Percentiles rank a stretch among this genome's conserved stretches.
phyloP scores from a whole-genome alignment of 495 filamentous ascomycete species.

The Tetracladium marchalianum region DNA sequence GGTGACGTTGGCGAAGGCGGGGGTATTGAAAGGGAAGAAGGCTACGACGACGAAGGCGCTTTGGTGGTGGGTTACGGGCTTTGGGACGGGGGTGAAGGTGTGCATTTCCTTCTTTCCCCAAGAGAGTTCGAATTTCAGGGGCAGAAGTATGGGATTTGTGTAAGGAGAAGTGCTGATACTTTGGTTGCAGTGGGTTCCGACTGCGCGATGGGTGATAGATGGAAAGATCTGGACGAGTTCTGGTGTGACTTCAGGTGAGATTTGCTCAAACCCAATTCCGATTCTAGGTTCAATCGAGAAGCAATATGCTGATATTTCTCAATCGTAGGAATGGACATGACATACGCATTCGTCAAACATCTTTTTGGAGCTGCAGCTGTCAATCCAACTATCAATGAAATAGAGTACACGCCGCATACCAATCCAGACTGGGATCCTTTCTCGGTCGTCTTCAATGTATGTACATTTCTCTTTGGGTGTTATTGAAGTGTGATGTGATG shows the following conservation, averaged over 20 bases:
- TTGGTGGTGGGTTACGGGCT: constrained; percentile 25
- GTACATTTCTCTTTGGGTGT: background rate
- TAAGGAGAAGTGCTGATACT: too few species aligned
- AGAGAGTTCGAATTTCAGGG: too few species aligned
- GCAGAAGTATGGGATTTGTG: too few species aligned
- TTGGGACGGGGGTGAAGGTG: constrained; percentile 24
- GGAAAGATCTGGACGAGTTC: constrained; percentile 58
- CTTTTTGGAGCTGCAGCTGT: constrained; percentile 31
- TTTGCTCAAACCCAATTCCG: background rate
- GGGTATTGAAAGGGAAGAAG: constrained; percentile 42
- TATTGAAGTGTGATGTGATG: too few species aligned
- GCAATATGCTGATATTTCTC: background rate
- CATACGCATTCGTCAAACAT: constrained; percentile 39
- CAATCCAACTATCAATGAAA: constrained; percentile 12
- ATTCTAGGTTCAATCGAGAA: too few species aligned
- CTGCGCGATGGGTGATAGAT: constrained; percentile 54
- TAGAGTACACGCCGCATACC: constrained; percentile 27
- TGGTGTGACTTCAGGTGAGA: constrained; percentile 36
- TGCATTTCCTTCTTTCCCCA: too few species aligned
- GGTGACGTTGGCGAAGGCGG: constrained; percentile 37
- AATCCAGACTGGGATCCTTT: constrained; percentile 28
- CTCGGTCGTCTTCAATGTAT: constrained; percentile 2
- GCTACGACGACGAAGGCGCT: constrained; percentile 46
- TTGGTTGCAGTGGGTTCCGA: constrained; percentile 39
- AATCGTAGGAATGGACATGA: constrained; percentile 49